Percentiles rank a stretch among this genome's conserved stretches.
Evolutionary conservation across 2,329 filamentous ascomycete genomes (phyloP).

Genomic region (Trichoderma endophyticum): DNA sequence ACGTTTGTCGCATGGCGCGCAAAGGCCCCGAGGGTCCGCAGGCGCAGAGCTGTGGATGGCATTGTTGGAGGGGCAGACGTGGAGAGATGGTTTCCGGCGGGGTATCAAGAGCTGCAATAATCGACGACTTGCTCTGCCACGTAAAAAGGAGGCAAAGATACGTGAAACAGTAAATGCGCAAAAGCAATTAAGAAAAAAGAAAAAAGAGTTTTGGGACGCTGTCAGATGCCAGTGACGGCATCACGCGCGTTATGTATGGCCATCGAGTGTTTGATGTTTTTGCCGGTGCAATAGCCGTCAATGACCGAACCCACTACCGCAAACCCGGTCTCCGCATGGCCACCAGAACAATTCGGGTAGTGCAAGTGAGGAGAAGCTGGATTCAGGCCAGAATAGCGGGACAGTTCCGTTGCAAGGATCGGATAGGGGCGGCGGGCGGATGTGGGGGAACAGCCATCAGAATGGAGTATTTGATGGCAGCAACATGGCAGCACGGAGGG

Average conservation of each 20-base stretch:
- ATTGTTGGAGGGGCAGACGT: conserved; percentile 34
- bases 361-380: conserved; percentile 12
- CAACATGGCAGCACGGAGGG: neutral
- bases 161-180: too few relatives aligned
- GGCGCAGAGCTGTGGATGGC: conserved; percentile 47
- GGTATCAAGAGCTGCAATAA: neutral
- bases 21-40: conserved; percentile 52
- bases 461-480: neutral
- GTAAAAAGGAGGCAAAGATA: neutral
- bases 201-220: neutral
- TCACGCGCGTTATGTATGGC: neutral
- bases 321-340: conserved; percentile 12
- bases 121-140: neutral
- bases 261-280: neutral
- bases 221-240: neutral
- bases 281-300: conserved; percentile 18
- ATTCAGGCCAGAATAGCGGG: conserved; percentile 1
- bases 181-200: neutral
- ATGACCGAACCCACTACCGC: conserved; percentile 14
- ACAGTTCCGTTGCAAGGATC: conserved; percentile 12
- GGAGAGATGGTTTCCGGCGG: neutral
- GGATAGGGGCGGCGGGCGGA: conserved; percentile 11
- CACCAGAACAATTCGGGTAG: neutral
- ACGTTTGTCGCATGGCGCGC: conserved; percentile 55
- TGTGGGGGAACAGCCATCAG: conserved; percentile 9